phyloP scores from a whole-genome alignment of 164 flowering plant genomes.

The Macadamia tetraphylla region DNA sequence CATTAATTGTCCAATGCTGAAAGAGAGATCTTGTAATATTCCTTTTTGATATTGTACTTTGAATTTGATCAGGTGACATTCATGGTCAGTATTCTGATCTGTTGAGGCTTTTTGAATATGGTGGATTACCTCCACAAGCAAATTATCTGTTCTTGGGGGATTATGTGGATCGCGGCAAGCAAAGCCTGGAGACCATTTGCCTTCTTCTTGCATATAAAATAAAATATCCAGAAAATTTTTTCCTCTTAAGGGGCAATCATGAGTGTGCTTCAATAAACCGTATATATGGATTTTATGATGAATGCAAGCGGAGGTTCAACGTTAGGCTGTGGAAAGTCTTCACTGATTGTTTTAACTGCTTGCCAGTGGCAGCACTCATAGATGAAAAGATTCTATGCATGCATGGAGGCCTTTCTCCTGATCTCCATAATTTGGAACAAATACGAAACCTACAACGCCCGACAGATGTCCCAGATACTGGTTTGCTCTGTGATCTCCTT shows the following conservation, averaged over 20 bases:
- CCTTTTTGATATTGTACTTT: background rate
- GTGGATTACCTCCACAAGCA: constrained; percentile 43
- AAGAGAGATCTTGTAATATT: background rate
- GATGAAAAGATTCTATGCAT: constrained; percentile 55
- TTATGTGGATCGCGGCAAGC: constrained; percentile 58
- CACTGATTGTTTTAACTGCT: constrained; percentile 54
- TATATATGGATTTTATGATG: constrained; percentile 60
- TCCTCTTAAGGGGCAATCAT: constrained; percentile 55
- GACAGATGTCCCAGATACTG: constrained; percentile 56
- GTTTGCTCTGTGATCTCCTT: constrained; percentile 54
- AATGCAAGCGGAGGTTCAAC: constrained; percentile 52
- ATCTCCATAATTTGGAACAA: constrained; percentile 40
- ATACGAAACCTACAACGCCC: constrained; percentile 48
- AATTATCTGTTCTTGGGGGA: constrained; percentile 48
- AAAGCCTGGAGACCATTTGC: constrained; percentile 55
- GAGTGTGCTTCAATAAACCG: constrained; percentile 63
- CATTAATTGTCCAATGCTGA: background rate
- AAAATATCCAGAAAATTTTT: constrained; percentile 51
- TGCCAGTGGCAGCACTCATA: constrained; percentile 55
- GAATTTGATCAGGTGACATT: constrained; percentile 31
- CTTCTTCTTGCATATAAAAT: constrained; percentile 58
- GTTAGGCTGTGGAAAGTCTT: constrained; percentile 52
- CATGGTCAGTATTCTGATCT: constrained; percentile 64
- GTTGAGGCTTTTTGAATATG: constrained; percentile 45
- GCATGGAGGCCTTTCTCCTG: constrained; percentile 64